phyloP scores from a whole-genome alignment of 129 eudicot species.

The Solidago caesia region DNA sequence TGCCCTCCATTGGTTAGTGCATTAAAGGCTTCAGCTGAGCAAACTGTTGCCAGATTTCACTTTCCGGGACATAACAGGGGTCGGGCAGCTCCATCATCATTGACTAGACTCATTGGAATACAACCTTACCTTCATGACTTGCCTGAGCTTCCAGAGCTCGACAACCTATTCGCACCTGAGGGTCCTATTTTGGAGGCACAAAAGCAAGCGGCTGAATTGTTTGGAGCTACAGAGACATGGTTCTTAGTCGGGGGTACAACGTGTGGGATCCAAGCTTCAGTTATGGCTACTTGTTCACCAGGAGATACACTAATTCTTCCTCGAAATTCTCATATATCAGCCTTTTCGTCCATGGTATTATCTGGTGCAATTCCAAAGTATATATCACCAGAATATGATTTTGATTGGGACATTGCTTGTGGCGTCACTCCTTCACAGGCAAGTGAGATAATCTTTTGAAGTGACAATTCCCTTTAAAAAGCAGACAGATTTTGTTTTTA shows the following conservation, averaged over 20 bases:
- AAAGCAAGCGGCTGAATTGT: slow-evolving; percentile 62
- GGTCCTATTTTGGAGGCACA: slow-evolving; percentile 86
- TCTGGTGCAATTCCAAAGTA: slow-evolving; percentile 72
- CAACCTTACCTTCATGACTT: slow-evolving; percentile 63
- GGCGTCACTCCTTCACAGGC: slow-evolving; percentile 69
- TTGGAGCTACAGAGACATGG: slow-evolving; percentile 86
- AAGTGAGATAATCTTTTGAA: slow-evolving; percentile 19
- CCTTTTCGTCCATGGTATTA: slow-evolving; percentile 66
- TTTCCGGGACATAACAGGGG: slow-evolving; percentile 88
- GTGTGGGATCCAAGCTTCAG: slow-evolving; percentile 77
- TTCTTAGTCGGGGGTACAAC: slow-evolving; percentile 87
- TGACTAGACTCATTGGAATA: slow-evolving; percentile 50
- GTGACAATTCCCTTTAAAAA: too few relatives aligned
- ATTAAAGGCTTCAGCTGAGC: slow-evolving; percentile 60
- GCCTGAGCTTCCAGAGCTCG: slow-evolving; percentile 80
- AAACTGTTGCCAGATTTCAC: slow-evolving; percentile 70
- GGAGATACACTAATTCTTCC: slow-evolving; percentile 72
- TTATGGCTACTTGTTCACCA: slow-evolving; percentile 82
- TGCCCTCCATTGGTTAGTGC: slow-evolving; percentile 69
- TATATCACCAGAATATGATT: slow-evolving; percentile 56
- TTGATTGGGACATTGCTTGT: slow-evolving; percentile 66
- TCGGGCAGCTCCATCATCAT: slow-evolving; percentile 64
- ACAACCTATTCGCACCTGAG: slow-evolving; percentile 64
- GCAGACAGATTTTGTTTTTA: neutral
- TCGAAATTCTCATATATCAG: slow-evolving; percentile 68